Percentiles rank a stretch among this genome's conserved stretches.
Evolutionary conservation across 2,329 filamentous ascomycete species (phyloP).

Genomic region (Diaporthe ilicicola): DNA sequence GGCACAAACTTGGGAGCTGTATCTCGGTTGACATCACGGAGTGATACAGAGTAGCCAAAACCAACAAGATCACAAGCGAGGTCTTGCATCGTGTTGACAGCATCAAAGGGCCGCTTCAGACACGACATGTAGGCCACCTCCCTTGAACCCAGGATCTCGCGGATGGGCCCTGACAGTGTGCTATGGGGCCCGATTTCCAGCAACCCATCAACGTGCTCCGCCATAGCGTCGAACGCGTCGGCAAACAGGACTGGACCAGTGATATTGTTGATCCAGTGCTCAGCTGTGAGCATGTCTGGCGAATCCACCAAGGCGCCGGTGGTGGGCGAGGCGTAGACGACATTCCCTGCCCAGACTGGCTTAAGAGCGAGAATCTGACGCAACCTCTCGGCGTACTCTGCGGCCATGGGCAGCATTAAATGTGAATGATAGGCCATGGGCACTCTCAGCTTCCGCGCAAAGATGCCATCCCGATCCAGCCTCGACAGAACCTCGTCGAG

Average conservation of each 20-base stretch:
- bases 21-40: neutral
- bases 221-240: constrained; percentile 8
- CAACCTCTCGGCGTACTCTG: constrained; percentile 38
- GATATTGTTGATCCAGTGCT: constrained; percentile 37
- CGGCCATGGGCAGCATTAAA: constrained; percentile 37
- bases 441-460: constrained; percentile 43
- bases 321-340: neutral
- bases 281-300: neutral
- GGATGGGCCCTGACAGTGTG: constrained; percentile 41
- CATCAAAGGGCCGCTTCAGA: neutral
- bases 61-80: neutral
- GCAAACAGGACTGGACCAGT: constrained; percentile 5
- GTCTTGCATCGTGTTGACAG: constrained; percentile 9
- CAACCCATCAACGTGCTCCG: constrained; percentile 40
- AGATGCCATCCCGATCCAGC: constrained; percentile 39
- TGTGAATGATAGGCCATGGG: constrained; percentile 42
- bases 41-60: neutral
- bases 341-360: neutral
- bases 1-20: constrained; percentile 33
- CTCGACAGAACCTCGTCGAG: constrained; percentile 39
- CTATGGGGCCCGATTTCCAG: constrained; percentile 42
- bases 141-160: constrained; percentile 36
- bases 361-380: neutral
- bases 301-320: neutral
- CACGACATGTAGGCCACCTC: neutral